Conservation (phyloP, 257 asterid species). For the Vinca minor region DNA sequence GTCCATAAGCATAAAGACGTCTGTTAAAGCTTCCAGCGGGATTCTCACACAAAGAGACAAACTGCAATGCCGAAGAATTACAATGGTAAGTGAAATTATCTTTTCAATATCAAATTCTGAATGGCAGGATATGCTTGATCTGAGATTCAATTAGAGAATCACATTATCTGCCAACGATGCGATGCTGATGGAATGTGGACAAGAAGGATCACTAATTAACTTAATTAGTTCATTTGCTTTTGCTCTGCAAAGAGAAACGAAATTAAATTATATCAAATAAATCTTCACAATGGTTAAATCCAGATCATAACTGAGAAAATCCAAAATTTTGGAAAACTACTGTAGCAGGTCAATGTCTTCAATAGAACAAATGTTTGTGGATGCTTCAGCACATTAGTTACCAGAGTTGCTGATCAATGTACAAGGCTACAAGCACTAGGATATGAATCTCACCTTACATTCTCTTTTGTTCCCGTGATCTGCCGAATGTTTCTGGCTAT, state of each 20-base stretch:
- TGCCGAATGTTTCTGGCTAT: conserved; percentile 53
- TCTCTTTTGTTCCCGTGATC: conserved; percentile 48
- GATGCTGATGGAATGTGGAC: conserved; percentile 63
- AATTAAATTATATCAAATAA: background rate
- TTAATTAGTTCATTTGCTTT: conserved; percentile 43
- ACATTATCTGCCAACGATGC: conserved; percentile 69
- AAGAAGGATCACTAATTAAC: conserved; percentile 38
- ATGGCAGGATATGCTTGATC: background rate
- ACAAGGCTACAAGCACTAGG: background rate
- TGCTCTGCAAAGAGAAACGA: conserved; percentile 37
- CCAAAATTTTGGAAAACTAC: conserved; percentile 6
- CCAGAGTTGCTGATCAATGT: background rate
- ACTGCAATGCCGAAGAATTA: conserved; percentile 36
- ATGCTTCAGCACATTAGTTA: background rate
- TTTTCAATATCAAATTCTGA: background rate
- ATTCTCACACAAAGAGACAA: conserved; percentile 50
- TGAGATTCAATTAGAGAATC: background rate
- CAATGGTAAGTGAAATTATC: conserved; percentile 16
- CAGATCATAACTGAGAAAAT: background rate
- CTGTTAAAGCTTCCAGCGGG: conserved; percentile 33
- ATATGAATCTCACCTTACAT: conserved; percentile 44
- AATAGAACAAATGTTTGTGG: background rate
- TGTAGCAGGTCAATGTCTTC: background rate
- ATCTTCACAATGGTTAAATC: conserved; percentile 6
- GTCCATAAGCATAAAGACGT: conserved; percentile 47